Percentiles rank a stretch among this genome's conserved stretches.
phyloP scores from a whole-genome alignment of 441 rosid species.

The Metrosideros polymorpha region DNA sequence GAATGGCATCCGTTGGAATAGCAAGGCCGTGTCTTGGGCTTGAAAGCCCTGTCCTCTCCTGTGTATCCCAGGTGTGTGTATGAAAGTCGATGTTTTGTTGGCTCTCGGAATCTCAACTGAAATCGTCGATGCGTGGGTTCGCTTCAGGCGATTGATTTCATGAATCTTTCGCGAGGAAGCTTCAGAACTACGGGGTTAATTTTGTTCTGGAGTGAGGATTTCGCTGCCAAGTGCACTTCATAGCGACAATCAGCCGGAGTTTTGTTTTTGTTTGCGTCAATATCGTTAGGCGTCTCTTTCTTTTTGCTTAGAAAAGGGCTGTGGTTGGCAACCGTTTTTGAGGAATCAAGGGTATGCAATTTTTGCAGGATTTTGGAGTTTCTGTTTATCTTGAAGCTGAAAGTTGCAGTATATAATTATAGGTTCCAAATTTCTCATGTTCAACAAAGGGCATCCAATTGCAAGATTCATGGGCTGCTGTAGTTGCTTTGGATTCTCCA shows the following conservation, averaged over 20 bases:
- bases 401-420: background rate
- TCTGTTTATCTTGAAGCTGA: constrained; percentile 13
- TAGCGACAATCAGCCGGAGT: background rate
- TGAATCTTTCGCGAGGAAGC: background rate
- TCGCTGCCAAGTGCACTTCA: background rate
- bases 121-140: background rate
- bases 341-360: constrained; percentile 1
- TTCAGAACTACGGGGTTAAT: background rate
- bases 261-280: background rate
- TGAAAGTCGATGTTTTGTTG: background rate
- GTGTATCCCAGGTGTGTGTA: constrained; percentile 18
- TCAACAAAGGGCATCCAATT: constrained; percentile 39
- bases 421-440: constrained; percentile 28
- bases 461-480: constrained; percentile 75
- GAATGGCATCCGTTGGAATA: constrained; percentile 94
- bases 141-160: background rate
- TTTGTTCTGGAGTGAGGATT: background rate
- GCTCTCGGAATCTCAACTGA: background rate
- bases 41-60: constrained; percentile 19
- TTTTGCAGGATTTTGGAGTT: constrained; percentile 34
- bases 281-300: background rate
- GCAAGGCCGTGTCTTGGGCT: constrained; percentile 30
- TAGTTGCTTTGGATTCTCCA: constrained; percentile 70
- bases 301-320: constrained; percentile 4
- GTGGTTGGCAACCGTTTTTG: constrained; percentile 6